phyloP scores from a whole-genome alignment of 176 grass and related monocot species.

The Musa acuminata region DNA sequence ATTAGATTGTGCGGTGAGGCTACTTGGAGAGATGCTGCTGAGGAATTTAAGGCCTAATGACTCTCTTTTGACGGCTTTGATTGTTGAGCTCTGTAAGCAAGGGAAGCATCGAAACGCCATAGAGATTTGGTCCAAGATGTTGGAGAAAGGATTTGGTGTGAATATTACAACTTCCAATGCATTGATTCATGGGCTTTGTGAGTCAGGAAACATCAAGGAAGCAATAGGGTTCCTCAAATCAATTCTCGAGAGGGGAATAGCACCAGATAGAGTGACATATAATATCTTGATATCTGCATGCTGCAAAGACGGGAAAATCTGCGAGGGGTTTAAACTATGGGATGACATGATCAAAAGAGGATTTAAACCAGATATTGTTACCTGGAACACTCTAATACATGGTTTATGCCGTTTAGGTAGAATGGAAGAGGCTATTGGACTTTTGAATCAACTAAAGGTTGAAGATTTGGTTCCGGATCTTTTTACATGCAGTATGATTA shows the following conservation, averaged over 20 bases:
- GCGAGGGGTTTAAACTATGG: constrained; percentile 52
- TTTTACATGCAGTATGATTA: constrained; percentile 63
- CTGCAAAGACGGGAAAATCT: constrained; percentile 64
- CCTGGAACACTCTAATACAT: constrained; percentile 53
- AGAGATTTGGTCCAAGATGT: constrained; percentile 43
- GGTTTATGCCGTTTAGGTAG: constrained; percentile 59
- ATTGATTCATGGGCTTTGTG: constrained; percentile 74
- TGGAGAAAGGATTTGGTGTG: constrained; percentile 53
- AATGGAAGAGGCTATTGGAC: constrained; percentile 50
- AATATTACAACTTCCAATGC: constrained; percentile 70
- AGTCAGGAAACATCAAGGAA: constrained; percentile 39
- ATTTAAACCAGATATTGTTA: constrained; percentile 65
- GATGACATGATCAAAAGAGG: constrained; percentile 71
- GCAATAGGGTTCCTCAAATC: constrained; percentile 45
- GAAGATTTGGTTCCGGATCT: constrained; percentile 55
- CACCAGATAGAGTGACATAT: constrained; percentile 71
- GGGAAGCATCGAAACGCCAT: constrained; percentile 49
- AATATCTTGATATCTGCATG: constrained; percentile 68
- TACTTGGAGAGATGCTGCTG: constrained; percentile 51
- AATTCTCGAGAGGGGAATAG: constrained; percentile 46
- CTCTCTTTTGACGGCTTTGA: constrained; percentile 62
- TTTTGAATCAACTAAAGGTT: constrained; percentile 55
- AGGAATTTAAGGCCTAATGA: constrained; percentile 72
- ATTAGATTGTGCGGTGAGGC: constrained; percentile 41
- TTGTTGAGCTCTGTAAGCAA: constrained; percentile 48